A percentile compares a stretch with the other conserved stretches of the same genome.
Conservation (phyloP, 257 asterid species). For the Solanum lignicaule region DNA sequence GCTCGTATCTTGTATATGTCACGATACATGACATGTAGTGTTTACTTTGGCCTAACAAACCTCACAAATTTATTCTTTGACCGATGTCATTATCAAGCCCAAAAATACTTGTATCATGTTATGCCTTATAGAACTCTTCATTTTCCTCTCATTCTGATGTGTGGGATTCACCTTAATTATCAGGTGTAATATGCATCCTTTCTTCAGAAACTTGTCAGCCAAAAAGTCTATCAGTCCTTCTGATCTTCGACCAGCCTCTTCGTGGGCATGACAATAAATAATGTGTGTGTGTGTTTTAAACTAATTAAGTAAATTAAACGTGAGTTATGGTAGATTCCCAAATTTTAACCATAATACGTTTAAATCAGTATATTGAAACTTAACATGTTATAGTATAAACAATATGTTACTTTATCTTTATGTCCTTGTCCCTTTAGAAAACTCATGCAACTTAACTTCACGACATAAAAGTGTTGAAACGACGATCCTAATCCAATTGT, state of each 20-base stretch:
- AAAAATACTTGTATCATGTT: not conserved
- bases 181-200: not conserved
- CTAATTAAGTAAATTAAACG: not conserved
- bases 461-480: not conserved
- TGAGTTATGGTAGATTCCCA: not conserved
- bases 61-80: not conserved
- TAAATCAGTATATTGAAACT: not conserved
- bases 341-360: not conserved
- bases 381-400: not conserved
- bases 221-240: not conserved
- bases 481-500: not conserved
- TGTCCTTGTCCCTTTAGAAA: no score
- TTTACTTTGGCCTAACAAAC: not conserved
- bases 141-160: not conserved
- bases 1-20: not conserved
- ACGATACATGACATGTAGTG: not conserved
- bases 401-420: no score
- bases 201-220: not conserved
- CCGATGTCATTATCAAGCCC: not conserved
- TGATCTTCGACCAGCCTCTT: not conserved
- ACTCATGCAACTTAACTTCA: not conserved
- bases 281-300: not conserved
- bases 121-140: not conserved
- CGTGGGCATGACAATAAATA: not conserved
- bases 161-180: not conserved